A percentile compares a stretch with the other conserved stretches of the same genome.
phyloP scores from a whole-genome alignment of 2,329 filamentous ascomycete species.

The Paraconiothyrium brasiliense region DNA sequence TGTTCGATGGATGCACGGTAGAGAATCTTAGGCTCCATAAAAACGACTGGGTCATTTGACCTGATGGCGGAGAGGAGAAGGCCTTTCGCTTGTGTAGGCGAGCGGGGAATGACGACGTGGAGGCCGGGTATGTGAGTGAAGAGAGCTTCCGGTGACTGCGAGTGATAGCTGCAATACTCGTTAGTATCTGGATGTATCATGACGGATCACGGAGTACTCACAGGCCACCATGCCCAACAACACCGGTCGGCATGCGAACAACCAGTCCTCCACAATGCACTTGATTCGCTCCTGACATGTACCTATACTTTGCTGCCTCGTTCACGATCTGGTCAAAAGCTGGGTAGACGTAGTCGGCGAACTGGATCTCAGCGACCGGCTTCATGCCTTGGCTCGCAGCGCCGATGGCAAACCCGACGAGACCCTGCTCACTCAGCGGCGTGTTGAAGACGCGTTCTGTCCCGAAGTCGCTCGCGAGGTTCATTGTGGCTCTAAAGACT shows the following conservation, averaged over 20 bases:
- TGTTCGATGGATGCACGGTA: slow-evolving; percentile 93
- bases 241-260: slow-evolving; percentile 88
- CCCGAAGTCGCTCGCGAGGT: slow-evolving; percentile 87
- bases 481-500: slow-evolving; percentile 94
- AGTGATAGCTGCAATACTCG: slow-evolving; percentile 69
- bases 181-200: slow-evolving; percentile 15
- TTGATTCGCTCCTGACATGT: slow-evolving; percentile 69
- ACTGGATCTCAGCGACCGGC: slow-evolving; percentile 93
- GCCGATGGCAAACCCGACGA: slow-evolving; percentile 92
- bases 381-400: slow-evolving; percentile 90
- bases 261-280: slow-evolving; percentile 76
- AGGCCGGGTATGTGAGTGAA: slow-evolving; percentile 90
- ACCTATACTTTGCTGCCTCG: slow-evolving; percentile 88
- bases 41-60: slow-evolving; percentile 85
- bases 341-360: slow-evolving; percentile 92
- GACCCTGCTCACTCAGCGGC: slow-evolving; percentile 91
- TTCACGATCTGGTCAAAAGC: slow-evolving; percentile 96
- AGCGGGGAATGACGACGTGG: slow-evolving; percentile 85
- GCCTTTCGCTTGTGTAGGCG: slow-evolving; percentile 88
- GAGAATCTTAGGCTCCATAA: slow-evolving; percentile 93
- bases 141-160: slow-evolving; percentile 86
- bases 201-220: slow-evolving; percentile 45
- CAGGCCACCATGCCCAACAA: slow-evolving; percentile 86
- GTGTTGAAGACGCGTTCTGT: slow-evolving; percentile 94
- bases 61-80: slow-evolving; percentile 78